Evolutionary conservation across 2,329 filamentous ascomycete genomes (phyloP).

Genomic region (Cyphellophora europaea): DNA sequence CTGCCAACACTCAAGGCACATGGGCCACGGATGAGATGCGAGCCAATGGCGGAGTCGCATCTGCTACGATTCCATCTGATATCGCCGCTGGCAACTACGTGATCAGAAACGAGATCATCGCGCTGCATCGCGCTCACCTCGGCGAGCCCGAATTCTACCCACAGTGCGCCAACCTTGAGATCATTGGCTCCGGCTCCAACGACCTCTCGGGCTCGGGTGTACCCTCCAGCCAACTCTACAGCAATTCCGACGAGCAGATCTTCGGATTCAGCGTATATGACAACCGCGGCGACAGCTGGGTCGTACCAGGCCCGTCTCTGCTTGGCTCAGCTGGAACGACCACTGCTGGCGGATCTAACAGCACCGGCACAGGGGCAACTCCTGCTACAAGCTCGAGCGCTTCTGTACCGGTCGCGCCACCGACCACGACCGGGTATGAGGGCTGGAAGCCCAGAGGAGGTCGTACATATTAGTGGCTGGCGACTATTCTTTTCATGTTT

Average conservation of each 20-base stretch:
- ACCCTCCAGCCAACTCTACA: neutral
- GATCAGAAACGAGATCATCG: slow-evolving; percentile 48
- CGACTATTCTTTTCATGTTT: too few relatives aligned
- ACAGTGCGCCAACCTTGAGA: slow-evolving; percentile 51
- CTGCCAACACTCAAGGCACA: slow-evolving; percentile 30
- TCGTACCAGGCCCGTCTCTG: neutral
- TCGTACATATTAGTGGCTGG: too few relatives aligned
- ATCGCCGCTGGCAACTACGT: slow-evolving; percentile 45
- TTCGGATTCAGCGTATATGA: neutral
- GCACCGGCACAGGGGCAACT: too few relatives aligned
- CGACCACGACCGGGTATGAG: too few relatives aligned
- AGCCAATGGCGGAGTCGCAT: slow-evolving; percentile 41
- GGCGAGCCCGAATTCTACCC: slow-evolving; percentile 47
- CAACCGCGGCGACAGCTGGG: neutral
- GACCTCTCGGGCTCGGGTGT: slow-evolving; percentile 25
- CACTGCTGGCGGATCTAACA: too few relatives aligned
- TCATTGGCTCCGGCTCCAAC: slow-evolving; percentile 45
- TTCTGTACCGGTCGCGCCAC: too few relatives aligned
- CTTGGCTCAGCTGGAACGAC: neutral
- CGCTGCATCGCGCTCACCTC: slow-evolving; percentile 37
- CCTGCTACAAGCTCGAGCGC: too few relatives aligned
- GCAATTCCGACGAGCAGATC: neutral
- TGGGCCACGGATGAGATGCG: slow-evolving; percentile 51
- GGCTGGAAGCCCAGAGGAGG: too few relatives aligned
- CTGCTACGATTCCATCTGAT: slow-evolving; percentile 36